Evolutionary conservation across 192 early-diverging fungal species (phyloP).

Genomic region (Entomortierella beljakovae): DNA sequence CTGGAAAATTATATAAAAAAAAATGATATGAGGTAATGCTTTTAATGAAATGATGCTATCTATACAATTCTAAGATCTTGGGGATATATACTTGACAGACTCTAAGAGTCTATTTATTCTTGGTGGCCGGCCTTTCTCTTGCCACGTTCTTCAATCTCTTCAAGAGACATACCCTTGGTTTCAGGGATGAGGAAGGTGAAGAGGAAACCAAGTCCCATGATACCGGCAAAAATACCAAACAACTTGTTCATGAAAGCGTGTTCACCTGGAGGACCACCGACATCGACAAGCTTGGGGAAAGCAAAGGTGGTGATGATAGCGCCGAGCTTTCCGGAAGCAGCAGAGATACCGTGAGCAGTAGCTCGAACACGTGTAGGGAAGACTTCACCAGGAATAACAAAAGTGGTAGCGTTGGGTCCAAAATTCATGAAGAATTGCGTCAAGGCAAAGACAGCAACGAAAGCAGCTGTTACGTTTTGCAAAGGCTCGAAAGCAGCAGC

Average conservation of each 20-base stretch:
- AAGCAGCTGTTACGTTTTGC: slow-evolving; percentile 63
- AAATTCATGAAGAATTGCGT: slow-evolving; percentile 80
- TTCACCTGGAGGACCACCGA: slow-evolving; percentile 51
- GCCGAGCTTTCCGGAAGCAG: slow-evolving; percentile 79
- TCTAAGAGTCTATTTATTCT: too few species aligned
- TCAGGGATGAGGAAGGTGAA: slow-evolving; percentile 78
- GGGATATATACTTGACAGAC: too few species aligned
- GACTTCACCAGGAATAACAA: slow-evolving; percentile 79
- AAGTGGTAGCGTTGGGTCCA: slow-evolving; percentile 84
- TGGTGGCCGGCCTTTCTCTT: background rate
- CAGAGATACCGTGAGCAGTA: slow-evolving; percentile 83
- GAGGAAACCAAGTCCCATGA: slow-evolving; percentile 67
- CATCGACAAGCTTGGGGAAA: slow-evolving; percentile 62
- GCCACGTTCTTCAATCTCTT: slow-evolving; percentile 69
- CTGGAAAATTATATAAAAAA: too few species aligned
- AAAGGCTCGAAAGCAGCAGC: slow-evolving; percentile 75
- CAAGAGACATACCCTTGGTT: slow-evolving; percentile 76
- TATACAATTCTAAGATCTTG: too few species aligned
- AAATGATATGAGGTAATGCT: too few species aligned
- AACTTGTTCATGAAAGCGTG: slow-evolving; percentile 61
- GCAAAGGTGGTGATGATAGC: slow-evolving; percentile 75
- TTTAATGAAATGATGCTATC: too few species aligned
- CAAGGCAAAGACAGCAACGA: slow-evolving; percentile 63
- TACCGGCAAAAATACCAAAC: slow-evolving; percentile 64
- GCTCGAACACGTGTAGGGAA: slow-evolving; percentile 83